A percentile compares a stretch with the other conserved stretches of the same genome.
phyloP scores from a whole-genome alignment of 148 eudicot genomes.

The Gaultheria prostrata region DNA sequence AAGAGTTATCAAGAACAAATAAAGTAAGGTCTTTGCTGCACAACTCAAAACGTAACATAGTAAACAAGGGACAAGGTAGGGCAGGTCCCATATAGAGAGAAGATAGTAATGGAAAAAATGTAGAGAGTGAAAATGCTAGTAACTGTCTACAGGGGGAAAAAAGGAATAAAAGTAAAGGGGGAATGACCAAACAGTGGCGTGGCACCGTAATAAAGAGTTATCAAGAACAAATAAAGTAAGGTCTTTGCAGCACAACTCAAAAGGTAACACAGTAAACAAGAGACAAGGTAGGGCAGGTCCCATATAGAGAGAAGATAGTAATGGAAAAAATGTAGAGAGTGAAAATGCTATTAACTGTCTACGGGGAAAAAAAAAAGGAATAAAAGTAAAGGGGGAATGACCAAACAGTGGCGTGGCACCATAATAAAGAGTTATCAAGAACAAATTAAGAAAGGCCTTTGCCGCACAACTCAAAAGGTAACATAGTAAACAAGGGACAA shows the following conservation, averaged over 20 bases:
- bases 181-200: too few relatives aligned
- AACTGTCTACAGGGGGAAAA: neutral
- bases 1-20: neutral
- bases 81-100: neutral
- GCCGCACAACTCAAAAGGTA: neutral
- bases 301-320: neutral
- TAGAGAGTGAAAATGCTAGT: neutral
- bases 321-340: neutral
- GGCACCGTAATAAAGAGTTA: neutral
- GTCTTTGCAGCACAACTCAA: neutral
- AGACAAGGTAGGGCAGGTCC: neutral
- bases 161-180: neutral
- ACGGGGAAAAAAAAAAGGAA: neutral
- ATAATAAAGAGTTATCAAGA: neutral
- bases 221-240: neutral
- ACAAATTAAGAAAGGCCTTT: neutral
- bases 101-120: neutral
- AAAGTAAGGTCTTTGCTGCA: neutral
- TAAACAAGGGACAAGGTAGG: neutral
- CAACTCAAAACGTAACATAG: too few relatives aligned
- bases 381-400: too few relatives aligned
- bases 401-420: too few relatives aligned
- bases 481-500: neutral
- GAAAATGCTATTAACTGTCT: neutral
- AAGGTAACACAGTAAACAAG: too few relatives aligned